Conservation (phyloP, 2,329 filamentous ascomycete species). For the Cytospora mali region DNA sequence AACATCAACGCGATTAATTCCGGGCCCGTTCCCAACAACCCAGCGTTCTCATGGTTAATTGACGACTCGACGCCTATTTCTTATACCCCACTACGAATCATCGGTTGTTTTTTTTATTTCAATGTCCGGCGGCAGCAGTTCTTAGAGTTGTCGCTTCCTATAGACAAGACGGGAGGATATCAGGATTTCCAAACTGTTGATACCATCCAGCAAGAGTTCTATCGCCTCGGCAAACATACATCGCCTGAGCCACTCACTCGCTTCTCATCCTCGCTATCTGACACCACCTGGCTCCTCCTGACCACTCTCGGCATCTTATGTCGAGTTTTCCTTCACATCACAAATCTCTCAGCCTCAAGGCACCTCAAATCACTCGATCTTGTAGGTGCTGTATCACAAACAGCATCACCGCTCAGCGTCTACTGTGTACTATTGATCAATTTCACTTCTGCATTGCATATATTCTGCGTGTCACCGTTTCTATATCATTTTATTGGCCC, state of each 20-base stretch:
- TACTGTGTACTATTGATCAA: background rate
- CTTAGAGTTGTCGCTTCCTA: slow-evolving; percentile 12
- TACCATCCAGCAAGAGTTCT: background rate
- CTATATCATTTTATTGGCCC: slow-evolving; percentile 20
- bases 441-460: slow-evolving; percentile 26
- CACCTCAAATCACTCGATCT: background rate
- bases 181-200: background rate
- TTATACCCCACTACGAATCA: slow-evolving; percentile 15
- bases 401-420: slow-evolving; percentile 18
- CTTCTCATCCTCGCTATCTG: background rate
- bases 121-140: slow-evolving; percentile 14
- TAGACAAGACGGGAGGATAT: slow-evolving; percentile 15
- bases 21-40: background rate
- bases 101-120: background rate
- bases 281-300: background rate
- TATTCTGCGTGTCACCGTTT: slow-evolving; percentile 13
- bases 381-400: background rate
- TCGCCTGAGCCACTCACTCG: background rate
- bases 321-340: background rate
- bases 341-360: no score
- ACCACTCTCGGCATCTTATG: background rate
- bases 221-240: background rate
- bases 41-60: slow-evolving; percentile 15
- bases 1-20: slow-evolving; percentile 21
- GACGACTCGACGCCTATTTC: slow-evolving; percentile 19